Conservation (phyloP, 2,329 filamentous ascomycete genomes). For the Arachnopeziza araneosa region DNA sequence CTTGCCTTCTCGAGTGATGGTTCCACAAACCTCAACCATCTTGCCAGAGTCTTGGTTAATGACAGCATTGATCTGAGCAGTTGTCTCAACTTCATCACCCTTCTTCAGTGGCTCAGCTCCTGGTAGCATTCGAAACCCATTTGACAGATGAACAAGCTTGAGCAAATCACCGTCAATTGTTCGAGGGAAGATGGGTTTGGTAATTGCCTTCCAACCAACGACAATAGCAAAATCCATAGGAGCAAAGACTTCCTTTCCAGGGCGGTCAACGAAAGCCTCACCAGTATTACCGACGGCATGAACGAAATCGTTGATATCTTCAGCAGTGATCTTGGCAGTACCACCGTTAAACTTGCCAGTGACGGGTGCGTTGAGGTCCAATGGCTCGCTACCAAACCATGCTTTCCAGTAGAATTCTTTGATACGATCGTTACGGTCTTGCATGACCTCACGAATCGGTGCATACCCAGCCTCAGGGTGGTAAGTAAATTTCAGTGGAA, state of each 20-base stretch:
- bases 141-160: constrained; percentile 94
- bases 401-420: constrained; percentile 99
- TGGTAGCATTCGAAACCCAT: constrained; percentile 96
- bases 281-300: constrained; percentile 97
- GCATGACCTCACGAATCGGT: constrained; percentile 96
- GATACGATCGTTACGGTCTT: constrained; percentile 91
- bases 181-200: constrained; percentile 96
- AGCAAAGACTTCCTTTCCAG: constrained; percentile 87
- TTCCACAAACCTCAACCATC: constrained; percentile 99
- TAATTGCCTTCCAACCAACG: constrained; percentile 98
- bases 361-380: constrained; percentile 79
- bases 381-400: constrained; percentile 86
- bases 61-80: constrained; percentile 92
- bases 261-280: constrained; percentile 93
- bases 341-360: constrained; percentile 89
- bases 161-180: constrained; percentile 93
- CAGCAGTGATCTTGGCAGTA: constrained; percentile 75
- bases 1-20: constrained; percentile 76
- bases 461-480: constrained; percentile 94
- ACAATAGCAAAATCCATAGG: constrained; percentile 99
- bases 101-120: constrained; percentile 93
- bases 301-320: constrained; percentile 98
- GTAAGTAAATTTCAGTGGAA: constrained; percentile 87
- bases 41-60: constrained; percentile 98
- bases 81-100: constrained; percentile 87